A percentile compares a stretch with the other conserved stretches of the same genome.
phyloP scores from a whole-genome alignment of 192 early-diverging fungal species.

The Cetraspora pellucida region DNA sequence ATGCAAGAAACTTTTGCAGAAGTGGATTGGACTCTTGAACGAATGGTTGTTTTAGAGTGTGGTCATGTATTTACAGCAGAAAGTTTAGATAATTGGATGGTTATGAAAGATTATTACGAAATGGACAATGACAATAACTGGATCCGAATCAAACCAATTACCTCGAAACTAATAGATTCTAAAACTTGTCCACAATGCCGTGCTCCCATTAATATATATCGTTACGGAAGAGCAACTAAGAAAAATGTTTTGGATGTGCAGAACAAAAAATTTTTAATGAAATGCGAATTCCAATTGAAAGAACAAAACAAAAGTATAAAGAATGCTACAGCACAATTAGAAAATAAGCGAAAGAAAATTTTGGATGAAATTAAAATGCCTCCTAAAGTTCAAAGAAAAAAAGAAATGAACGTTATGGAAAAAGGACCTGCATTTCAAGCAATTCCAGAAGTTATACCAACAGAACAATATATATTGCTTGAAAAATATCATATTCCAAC shows the following conservation, averaged over 20 bases:
- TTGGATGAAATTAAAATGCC: conserved; percentile 1
- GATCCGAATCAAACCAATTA: neutral
- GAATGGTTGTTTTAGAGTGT: conserved; percentile 52
- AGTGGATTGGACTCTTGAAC: conserved; percentile 45
- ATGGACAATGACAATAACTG: neutral
- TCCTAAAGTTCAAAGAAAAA: neutral
- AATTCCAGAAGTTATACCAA: neutral
- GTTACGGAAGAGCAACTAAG: conserved; percentile 30
- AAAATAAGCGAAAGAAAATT: conserved; percentile 5
- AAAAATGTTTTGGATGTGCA: conserved; percentile 18
- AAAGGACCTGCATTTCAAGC: neutral
- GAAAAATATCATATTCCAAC: conserved; percentile 9
- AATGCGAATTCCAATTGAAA: neutral
- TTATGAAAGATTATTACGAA: conserved; percentile 46
- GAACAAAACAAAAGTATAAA: neutral
- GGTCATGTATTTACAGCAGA: conserved; percentile 56
- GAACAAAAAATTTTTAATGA: conserved; percentile 29
- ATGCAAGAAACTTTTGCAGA: conserved; percentile 8
- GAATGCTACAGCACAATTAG: neutral
- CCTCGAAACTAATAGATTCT: neutral
- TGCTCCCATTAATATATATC: conserved; percentile 1
- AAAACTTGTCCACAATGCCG: conserved; percentile 18
- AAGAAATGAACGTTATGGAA: neutral
- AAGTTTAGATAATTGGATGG: conserved; percentile 54
- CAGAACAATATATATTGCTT: neutral